phyloP scores from a whole-genome alignment of 148 eudicot species.

The Rhododendron ferrugineum region DNA sequence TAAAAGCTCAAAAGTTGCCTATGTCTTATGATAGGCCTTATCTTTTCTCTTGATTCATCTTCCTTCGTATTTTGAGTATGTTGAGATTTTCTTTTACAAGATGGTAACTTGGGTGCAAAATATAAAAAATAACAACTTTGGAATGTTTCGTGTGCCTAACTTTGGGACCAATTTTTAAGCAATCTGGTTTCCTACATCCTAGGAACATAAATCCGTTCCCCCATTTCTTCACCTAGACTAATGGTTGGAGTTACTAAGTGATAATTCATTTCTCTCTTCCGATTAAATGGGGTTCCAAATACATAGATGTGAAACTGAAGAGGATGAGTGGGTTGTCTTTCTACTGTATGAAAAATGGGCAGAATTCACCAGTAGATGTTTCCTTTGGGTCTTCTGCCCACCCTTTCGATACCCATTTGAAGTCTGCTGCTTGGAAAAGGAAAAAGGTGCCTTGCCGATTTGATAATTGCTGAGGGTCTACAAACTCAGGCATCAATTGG shows the following conservation, averaged over 20 bases:
- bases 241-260: background rate
- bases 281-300: background rate
- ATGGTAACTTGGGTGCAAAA: background rate
- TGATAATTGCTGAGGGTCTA: background rate
- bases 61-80: background rate
- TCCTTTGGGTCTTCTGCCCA: background rate
- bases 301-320: background rate
- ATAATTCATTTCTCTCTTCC: background rate
- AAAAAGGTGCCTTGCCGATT: background rate
- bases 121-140: background rate
- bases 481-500: background rate
- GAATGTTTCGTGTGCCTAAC: background rate
- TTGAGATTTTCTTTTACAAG: background rate
- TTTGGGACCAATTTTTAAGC: background rate
- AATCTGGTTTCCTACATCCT: background rate
- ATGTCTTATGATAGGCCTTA: background rate
- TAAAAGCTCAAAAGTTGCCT: background rate
- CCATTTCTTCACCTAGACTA: background rate
- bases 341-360: background rate
- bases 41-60: background rate
- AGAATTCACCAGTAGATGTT: background rate
- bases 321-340: background rate
- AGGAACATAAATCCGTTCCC: background rate
- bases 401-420: background rate
- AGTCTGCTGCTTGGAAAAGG: background rate